phyloP scores from a whole-genome alignment of 176 grass and related monocot genomes.

The Carex myosuroides region DNA sequence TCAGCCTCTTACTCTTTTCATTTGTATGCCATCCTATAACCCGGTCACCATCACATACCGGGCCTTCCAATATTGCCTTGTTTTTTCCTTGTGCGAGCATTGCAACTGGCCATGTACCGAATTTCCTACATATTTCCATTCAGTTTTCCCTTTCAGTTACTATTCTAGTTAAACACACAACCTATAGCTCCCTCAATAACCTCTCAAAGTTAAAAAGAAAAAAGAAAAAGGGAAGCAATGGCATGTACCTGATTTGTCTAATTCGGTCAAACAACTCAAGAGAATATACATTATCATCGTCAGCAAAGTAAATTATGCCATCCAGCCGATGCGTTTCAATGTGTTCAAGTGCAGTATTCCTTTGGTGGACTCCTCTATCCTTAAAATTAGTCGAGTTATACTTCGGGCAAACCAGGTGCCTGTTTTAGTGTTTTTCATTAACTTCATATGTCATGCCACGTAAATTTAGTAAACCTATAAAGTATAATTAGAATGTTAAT shows the following conservation, averaged over 20 bases:
- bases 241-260: slow-evolving; percentile 36
- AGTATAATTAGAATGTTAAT: not conserved
- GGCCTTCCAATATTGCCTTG: slow-evolving; percentile 45
- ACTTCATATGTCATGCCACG: slow-evolving; percentile 27
- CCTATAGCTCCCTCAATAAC: not conserved
- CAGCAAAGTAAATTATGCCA: slow-evolving; percentile 73
- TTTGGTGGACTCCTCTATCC: slow-evolving; percentile 37
- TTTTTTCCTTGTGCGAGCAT: slow-evolving; percentile 35
- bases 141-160: not conserved
- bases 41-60: slow-evolving; percentile 35
- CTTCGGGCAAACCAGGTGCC: slow-evolving; percentile 3
- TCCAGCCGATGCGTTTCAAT: slow-evolving; percentile 52
- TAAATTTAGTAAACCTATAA: not conserved
- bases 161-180: not conserved
- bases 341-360: slow-evolving; percentile 58
- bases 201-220: not conserved
- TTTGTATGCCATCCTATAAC: slow-evolving; percentile 61
- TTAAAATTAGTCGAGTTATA: slow-evolving; percentile 14
- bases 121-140: slow-evolving; percentile 36
- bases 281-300: slow-evolving; percentile 62
- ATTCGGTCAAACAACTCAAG: slow-evolving; percentile 51
- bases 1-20: slow-evolving; percentile 26
- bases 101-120: slow-evolving; percentile 67
- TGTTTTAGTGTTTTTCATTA: not conserved
- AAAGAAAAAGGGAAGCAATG: not conserved